Evolutionary conservation across 441 rosid genomes (phyloP), one percentile per base, ranked within the genome.

Genomic region (Erodium chrysanthum): DNA sequence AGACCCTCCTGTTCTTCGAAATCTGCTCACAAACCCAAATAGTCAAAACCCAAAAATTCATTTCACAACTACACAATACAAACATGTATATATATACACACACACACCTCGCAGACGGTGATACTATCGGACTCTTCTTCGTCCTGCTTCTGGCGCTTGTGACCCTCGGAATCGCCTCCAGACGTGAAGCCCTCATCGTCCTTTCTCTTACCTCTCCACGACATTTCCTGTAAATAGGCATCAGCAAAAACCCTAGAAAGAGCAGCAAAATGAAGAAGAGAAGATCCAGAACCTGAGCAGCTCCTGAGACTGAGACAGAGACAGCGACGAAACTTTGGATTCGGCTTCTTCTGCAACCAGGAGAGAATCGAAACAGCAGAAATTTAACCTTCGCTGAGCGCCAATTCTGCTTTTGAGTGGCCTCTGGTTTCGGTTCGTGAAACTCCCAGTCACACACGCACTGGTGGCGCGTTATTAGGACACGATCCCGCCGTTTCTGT

Each of bases 1-100:
- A 70, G 35, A 93, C 91, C 76, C 90, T 88, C 81, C 96, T 77
- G 58, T 84, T 93, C 86, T 83, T 91, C 44, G 97, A 88, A 69
- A 93, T 77, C 97, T 92, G 76, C 70, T 71, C 59, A 52, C 46
- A 31, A 12, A 52, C 10, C 27, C 23, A 40, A 58, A 58, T 7
- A 40, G 14, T 40, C 15, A 76, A 67, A 69, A 56, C 77, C 71
- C 25, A 65, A 62, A 42, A 15, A 15, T 52, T 17, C 9, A 5
- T 0, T 37, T 37, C 42, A 37, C 4, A 27, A 1, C 31, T 27
- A 27, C 31, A 27, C 31, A 27, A 27, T 4, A 27, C 31, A 27
- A 27, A 27, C 31, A 27, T 27, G 31, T 44, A 76, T 67, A 20
- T 17, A n/a, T n/a, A n/a, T n/a, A n/a, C n/a, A 72, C 5, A 54